Evolutionary conservation across 2,329 filamentous ascomycete species (phyloP), one percentile per base, ranked within the genome.

Genomic region (Stagonosporopsis cucurbitacearum): DNA sequence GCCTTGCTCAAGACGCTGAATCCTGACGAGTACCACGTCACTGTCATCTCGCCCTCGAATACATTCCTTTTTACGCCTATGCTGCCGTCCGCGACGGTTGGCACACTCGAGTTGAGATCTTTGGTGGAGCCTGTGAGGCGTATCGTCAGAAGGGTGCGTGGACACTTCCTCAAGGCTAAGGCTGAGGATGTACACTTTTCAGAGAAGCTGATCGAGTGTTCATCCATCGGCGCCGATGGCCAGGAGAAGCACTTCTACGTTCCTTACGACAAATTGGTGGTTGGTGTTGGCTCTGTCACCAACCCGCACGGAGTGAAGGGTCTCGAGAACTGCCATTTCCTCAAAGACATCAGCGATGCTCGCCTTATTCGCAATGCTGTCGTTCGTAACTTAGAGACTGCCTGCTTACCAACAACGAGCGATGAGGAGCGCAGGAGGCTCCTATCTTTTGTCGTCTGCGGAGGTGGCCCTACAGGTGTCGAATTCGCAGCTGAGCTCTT

Each of bases 31-130:
- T 99, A 97, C 73, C 93, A 99, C 75, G 88, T 99, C 64, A 98
- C 94, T 4, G 89, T 99, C 35, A 89, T 99, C 39, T 96, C 92
- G 12, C 94, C 95, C 0, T 90, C 90, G 32, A 98, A 98, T 70
- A 96, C 98, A 79, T 99, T 99, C 78, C 80, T 99, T 28, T 99
- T 99, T 76, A 99, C 95, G 2, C 95, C 95, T 0, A 98, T 99
- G 93, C 82, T 99, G 39, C 95, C 95, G 1, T 96, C 92, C 30
- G 96, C 95, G 7, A 99, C 96, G 0, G 95, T 99, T 6, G 96
- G 96, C 12, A 99, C 95, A 0, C 81, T 99, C 28, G 94, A 96
- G 71, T 80, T 98, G 68, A 84, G 94, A 62, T 96, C 92, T 45
- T 81, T 99, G 55, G 92, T 97, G 36, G 95, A 99, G 76, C 95